Percentiles rank a stretch among this genome's conserved stretches.
phyloP scores from a whole-genome alignment of 2,329 filamentous ascomycete genomes.

The Colletotrichum abscissum region DNA sequence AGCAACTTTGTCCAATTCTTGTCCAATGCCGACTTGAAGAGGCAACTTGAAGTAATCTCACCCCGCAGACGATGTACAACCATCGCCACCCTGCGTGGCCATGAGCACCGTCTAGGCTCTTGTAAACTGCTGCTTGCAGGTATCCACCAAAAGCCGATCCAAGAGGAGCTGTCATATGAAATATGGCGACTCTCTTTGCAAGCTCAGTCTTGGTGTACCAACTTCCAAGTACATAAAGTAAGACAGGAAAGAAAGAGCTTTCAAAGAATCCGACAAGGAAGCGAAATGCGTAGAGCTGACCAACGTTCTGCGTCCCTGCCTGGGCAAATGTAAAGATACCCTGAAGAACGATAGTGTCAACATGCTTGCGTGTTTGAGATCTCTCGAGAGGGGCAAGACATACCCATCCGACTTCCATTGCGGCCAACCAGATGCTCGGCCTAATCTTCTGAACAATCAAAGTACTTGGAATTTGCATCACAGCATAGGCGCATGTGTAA shows the following conservation, averaged over 20 bases:
- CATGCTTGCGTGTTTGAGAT: too few relatives aligned
- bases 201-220: conserved; percentile 53
- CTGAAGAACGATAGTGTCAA: background rate
- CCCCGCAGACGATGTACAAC: conserved; percentile 53
- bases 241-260: conserved; percentile 42
- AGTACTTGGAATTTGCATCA: conserved; percentile 42
- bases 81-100: conserved; percentile 54
- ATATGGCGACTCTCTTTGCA: conserved; percentile 62
- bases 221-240: conserved; percentile 51
- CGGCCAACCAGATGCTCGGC: conserved; percentile 43
- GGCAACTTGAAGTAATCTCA: conserved; percentile 34
- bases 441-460: conserved; percentile 42
- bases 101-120: conserved; percentile 58
- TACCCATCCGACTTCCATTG: conserved; percentile 41
- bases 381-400: too few relatives aligned
- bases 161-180: conserved; percentile 61
- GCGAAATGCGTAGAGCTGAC: conserved; percentile 54
- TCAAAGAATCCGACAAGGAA: conserved; percentile 57
- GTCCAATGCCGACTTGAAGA: too few relatives aligned
- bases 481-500: conserved; percentile 40
- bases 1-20: background rate
- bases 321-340: conserved; percentile 23
- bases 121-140: conserved; percentile 65
- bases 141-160: conserved; percentile 67
- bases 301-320: conserved; percentile 31